Evolutionary conservation across 305 asterid genomes (phyloP).

Genomic region (Fraxinus velutina): DNA sequence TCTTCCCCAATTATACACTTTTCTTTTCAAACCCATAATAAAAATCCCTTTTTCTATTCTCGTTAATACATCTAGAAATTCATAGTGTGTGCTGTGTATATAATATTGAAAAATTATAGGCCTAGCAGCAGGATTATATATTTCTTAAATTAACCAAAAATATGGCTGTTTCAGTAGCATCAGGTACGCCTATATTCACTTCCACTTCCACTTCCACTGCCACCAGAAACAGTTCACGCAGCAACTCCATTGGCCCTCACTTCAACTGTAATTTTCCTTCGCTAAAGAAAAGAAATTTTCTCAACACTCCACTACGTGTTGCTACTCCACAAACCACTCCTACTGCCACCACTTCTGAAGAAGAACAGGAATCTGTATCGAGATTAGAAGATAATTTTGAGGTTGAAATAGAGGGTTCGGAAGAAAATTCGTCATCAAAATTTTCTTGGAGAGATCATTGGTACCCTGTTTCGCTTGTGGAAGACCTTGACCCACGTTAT

Average conservation of each 20-base stretch:
- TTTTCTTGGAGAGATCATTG: constrained; percentile 95
- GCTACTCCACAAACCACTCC: constrained; percentile 61
- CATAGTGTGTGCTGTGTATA: not conserved
- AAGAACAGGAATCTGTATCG: constrained; percentile 20
- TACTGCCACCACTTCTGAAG: constrained; percentile 29
- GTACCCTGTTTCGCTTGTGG: constrained; percentile 92
- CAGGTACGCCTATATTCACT: constrained; percentile 31
- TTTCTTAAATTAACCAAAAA: not conserved
- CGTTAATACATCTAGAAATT: not conserved
- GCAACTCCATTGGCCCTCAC: constrained; percentile 21
- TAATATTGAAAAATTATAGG: not conserved
- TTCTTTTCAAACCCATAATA: not conserved
- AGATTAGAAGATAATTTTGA: constrained; percentile 19
- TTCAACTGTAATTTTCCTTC: constrained; percentile 15
- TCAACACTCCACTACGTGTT: constrained; percentile 39
- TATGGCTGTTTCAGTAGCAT: constrained; percentile 41
- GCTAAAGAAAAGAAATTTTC: constrained; percentile 22
- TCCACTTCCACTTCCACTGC: not conserved
- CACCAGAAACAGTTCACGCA: constrained; percentile 10
- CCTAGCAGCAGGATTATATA: not conserved
- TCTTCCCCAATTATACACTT: constrained; percentile 22
- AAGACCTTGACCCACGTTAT: constrained; percentile 73
- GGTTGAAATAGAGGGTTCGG: constrained; percentile 38
- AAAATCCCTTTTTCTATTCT: not conserved
- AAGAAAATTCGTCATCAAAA: constrained; percentile 49